Conservation (phyloP, 768 basidiomycete species). For the Dentipellis sp. region DNA sequence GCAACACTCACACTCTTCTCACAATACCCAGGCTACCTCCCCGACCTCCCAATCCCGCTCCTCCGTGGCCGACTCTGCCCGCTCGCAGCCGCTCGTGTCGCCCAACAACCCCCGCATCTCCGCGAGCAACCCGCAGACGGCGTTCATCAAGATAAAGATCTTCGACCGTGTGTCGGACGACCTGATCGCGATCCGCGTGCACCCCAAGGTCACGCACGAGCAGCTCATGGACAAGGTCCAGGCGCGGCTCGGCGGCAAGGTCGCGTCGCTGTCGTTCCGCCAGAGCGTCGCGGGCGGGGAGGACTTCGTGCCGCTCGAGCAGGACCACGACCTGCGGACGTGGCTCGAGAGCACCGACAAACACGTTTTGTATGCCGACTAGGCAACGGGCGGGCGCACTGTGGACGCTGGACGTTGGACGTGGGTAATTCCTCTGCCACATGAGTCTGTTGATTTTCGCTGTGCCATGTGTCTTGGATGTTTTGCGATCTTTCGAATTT, state of each 20-base stretch:
- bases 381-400: constrained; percentile 8
- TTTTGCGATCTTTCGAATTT: not conserved
- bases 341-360: constrained; percentile 80
- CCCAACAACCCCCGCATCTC: constrained; percentile 68
- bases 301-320: constrained; percentile 51
- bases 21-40: constrained; percentile 3
- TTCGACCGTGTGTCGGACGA: constrained; percentile 92
- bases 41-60: constrained; percentile 18
- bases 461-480: not conserved
- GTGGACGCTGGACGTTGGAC: not conserved
- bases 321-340: constrained; percentile 51
- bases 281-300: constrained; percentile 60
- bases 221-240: constrained; percentile 92
- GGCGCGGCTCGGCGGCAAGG: constrained; percentile 69
- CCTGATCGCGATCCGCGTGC: constrained; percentile 93
- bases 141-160: constrained; percentile 98
- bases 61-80: constrained; percentile 33
- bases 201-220: constrained; percentile 77
- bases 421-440: not conserved
- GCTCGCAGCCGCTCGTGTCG: constrained; percentile 45
- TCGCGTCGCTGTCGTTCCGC: constrained; percentile 63
- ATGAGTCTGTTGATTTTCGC: not conserved
- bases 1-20: constrained; percentile 1
- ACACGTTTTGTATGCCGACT: constrained; percentile 77
- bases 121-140: constrained; percentile 66